Conservation (phyloP, 805 yeast genomes). For the Nematodospora valgi region DNA sequence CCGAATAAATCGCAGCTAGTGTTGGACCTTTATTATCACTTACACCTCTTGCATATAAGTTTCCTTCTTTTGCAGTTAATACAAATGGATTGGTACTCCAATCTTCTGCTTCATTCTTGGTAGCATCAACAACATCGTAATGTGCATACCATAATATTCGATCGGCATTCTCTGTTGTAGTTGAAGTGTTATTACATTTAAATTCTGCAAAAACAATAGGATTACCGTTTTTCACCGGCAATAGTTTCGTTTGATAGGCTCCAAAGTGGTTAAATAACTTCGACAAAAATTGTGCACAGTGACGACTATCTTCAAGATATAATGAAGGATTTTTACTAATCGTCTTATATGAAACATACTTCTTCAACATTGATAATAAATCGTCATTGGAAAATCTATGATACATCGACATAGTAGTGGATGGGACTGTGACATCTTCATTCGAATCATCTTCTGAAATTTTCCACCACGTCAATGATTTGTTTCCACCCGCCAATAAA, state of each 20-base stretch:
- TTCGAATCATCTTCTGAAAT: slow-evolving; percentile 20
- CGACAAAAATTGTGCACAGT: slow-evolving; percentile 76
- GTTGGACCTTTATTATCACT: slow-evolving; percentile 95
- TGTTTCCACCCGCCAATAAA: slow-evolving; percentile 70
- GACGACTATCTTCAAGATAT: slow-evolving; percentile 73
- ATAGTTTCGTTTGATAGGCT: slow-evolving; percentile 58
- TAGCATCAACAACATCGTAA: slow-evolving; percentile 89
- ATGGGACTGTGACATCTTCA: slow-evolving; percentile 2
- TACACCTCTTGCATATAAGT: slow-evolving; percentile 86
- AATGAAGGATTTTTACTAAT: slow-evolving; percentile 71
- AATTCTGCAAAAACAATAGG: slow-evolving; percentile 83
- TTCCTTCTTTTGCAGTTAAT: slow-evolving; percentile 77
- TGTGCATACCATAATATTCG: slow-evolving; percentile 90
- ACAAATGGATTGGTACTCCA: slow-evolving; percentile 83
- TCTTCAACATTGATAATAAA: slow-evolving; percentile 58
- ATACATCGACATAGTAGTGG: background rate
- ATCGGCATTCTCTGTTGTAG: slow-evolving; percentile 1
- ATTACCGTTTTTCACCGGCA: slow-evolving; percentile 75
- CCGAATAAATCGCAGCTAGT: slow-evolving; percentile 82
- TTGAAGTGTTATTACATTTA: slow-evolving; percentile 34
- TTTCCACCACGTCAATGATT: slow-evolving; percentile 73
- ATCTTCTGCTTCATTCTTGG: slow-evolving; percentile 39
- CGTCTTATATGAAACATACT: slow-evolving; percentile 67
- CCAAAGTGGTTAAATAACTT: slow-evolving; percentile 66
- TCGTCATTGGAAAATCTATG: slow-evolving; percentile 51